Base-by-base conservation (phyloP, 345 rosid species). In the Erodium maritimum region DNA sequence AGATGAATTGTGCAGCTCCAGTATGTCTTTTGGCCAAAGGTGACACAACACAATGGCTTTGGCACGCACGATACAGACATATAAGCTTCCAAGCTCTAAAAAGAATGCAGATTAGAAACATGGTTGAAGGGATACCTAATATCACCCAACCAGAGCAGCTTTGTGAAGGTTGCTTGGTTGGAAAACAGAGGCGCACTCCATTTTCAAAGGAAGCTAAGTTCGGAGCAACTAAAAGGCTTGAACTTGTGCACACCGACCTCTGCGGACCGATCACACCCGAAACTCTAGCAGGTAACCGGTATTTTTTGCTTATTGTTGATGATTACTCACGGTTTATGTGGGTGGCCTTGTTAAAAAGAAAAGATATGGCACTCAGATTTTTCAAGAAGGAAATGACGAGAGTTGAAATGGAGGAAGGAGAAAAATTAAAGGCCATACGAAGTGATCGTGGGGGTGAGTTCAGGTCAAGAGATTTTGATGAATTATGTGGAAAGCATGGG, bases 231-330 rank as follows among this genome's bases (percentile, higher is more conserved):
- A 5, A 67, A 16, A 63, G 23, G 24, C 58, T 72, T 18, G 21
- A 59, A 4, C 33, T 67, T 4, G 55, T 63, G 6, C 69, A 63
- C 23, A 17, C 20, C 8, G 52, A 65, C 24, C n/a, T n/a, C n/a
- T n/a, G n/a, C n/a, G n/a, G n/a, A n/a, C n/a, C n/a, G n/a, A n/a
- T n/a, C n/a, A n/a, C 19, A n/a, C n/a, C n/a, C n/a, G n/a, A n/a
- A n/a, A n/a, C n/a, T n/a, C n/a, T n/a, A n/a, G n/a, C n/a, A n/a
- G n/a, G n/a, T n/a, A n/a, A n/a, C n/a, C n/a, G n/a, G n/a, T n/a
- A n/a, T n/a, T n/a, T n/a, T n/a, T n/a, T n/a, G n/a, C n/a, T n/a
- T n/a, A n/a, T n/a, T n/a, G n/a, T n/a, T n/a, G n/a, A n/a, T n/a
- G n/a, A n/a, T n/a, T n/a, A n/a, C n/a, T n/a, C n/a, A n/a, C n/a